Evolutionary conservation across 345 rosid genomes (phyloP), one percentile per base, ranked within the genome.

Genomic region (Melaleuca quinquenervia): DNA sequence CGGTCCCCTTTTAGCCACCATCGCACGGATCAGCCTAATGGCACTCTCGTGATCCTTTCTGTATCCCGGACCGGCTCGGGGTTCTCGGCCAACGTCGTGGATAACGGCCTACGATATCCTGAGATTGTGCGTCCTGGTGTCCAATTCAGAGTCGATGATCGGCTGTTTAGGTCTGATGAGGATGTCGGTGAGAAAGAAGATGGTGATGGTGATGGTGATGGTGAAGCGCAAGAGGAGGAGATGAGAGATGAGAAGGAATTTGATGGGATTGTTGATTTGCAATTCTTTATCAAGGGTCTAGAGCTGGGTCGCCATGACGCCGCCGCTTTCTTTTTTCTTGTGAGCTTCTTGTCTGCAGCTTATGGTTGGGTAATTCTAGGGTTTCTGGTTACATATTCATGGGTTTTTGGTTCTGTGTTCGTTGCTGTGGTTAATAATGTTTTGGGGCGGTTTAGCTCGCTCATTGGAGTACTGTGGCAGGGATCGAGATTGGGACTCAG

Each of bases 361-460:
- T 97, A 97, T 89, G 98, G 98, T 12, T 96, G 97, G 98, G 96
- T 95, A 88, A 93, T 97, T 90, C 90, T 97, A 55, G 98, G 96
- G 84, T 97, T 95, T 82, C 95, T 98, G 8, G 94, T 93, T 13
- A 92, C 95, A 55, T 97, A 96, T 90, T 94, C 99, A 6, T 90
- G 94, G 95, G 95, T 94, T 80, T 50, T 93, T 2, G 99, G 96
- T 55, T 88, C 95, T 87, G 93, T 91, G 82, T 97, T 94, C 84
- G 92, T 97, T 32, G 94, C 94, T 6, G 92, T 95, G 27, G 90
- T 92, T 53, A 93, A 95, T 87, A 95, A 94, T 62, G 86, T 96
- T 88, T 82, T 94, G 26, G 95, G 96, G 85, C 92, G 93, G 88
- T 91, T 88, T 89, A 87, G 87, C 87, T 91, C 98, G 1, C 90